A percentile compares a stretch with the other conserved stretches of the same genome.
phyloP scores from a whole-genome alignment of 2,329 filamentous ascomycete species.

The Colletotrichum scovillei region DNA sequence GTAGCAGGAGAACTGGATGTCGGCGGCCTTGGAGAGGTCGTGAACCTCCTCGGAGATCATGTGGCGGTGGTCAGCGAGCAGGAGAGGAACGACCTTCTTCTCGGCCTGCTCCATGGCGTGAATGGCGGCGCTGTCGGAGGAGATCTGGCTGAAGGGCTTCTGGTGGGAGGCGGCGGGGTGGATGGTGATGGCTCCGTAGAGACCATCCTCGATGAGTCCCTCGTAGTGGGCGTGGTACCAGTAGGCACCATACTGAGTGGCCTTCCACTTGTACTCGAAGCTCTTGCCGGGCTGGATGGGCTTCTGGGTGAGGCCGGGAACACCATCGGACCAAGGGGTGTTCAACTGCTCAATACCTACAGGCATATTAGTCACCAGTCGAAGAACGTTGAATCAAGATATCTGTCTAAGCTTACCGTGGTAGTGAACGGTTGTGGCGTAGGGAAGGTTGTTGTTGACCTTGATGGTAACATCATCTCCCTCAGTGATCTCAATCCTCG shows the following conservation, averaged over 20 bases:
- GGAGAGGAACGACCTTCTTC: conserved; percentile 54
- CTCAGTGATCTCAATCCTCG: conserved; percentile 64
- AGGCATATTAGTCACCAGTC: conserved; percentile 5
- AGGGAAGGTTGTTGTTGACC: conserved; percentile 59
- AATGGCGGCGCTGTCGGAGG: conserved; percentile 44
- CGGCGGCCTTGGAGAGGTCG: conserved; percentile 55
- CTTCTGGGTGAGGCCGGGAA: conserved; percentile 66
- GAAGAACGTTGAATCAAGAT: too few species aligned
- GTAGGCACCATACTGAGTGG: conserved; percentile 67
- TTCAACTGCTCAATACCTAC: conserved; percentile 44
- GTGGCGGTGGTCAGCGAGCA: conserved; percentile 68
- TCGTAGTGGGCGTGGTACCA: conserved; percentile 71
- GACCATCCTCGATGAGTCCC: conserved; percentile 69
- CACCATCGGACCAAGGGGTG: conserved; percentile 71
- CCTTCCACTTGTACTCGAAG: conserved; percentile 67
- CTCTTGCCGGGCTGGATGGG: conserved; percentile 59
- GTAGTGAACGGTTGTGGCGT: conserved; percentile 61
- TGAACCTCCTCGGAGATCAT: conserved; percentile 60
- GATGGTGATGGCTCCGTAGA: conserved; percentile 68
- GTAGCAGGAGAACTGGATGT: conserved; percentile 65
- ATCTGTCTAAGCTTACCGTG: conserved; percentile 50
- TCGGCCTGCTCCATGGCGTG: conserved; percentile 60
- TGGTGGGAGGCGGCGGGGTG: conserved; percentile 45
- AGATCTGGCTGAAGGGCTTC: conserved; percentile 64
- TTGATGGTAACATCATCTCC: conserved; percentile 59